Evolutionary conservation across 805 yeast genomes (phyloP).

Genomic region (Vanderwaltozyma tropicalis): DNA sequence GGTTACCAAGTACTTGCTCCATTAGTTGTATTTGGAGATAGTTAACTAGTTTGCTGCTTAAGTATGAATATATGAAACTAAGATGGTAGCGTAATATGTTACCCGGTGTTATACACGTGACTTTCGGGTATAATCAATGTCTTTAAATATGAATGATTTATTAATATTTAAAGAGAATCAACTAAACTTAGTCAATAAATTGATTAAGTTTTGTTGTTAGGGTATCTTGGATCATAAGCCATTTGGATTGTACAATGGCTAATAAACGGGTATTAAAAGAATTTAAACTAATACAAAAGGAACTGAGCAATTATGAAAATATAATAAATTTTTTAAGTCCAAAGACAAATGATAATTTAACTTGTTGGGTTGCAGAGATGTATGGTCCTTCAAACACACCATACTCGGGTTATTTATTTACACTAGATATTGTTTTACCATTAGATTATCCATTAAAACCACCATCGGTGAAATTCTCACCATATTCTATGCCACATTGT

Average conservation of each 20-base stretch:
- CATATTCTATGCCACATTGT: constrained; percentile 36
- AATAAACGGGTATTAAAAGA: constrained; percentile 12
- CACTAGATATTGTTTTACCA: constrained; percentile 37
- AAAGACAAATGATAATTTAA: constrained; percentile 32
- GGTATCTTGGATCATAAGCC: too few relatives aligned
- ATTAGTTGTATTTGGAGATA: too few relatives aligned
- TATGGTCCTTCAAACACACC: constrained; percentile 44
- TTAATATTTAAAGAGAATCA: too few relatives aligned
- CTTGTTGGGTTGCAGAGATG: constrained; percentile 42
- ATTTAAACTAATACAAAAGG: constrained; percentile 9
- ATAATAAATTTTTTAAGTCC: constrained; percentile 37
- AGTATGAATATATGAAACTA: too few relatives aligned
- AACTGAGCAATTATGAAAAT: constrained; percentile 1
- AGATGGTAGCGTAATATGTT: too few relatives aligned
- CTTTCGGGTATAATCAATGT: too few relatives aligned
- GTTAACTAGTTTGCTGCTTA: too few relatives aligned
- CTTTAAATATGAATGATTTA: too few relatives aligned
- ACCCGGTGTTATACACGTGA: too few relatives aligned
- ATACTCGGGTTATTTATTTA: constrained; percentile 45
- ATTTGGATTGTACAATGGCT: background rate
- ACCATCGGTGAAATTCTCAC: constrained; percentile 41
- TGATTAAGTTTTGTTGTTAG: too few relatives aligned
- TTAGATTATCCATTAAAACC: constrained; percentile 47
- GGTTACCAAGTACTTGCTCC: too few relatives aligned
- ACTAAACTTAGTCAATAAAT: too few relatives aligned